Conservation (phyloP, 2,329 filamentous ascomycete genomes). For the Aspergillus tubingensis region DNA sequence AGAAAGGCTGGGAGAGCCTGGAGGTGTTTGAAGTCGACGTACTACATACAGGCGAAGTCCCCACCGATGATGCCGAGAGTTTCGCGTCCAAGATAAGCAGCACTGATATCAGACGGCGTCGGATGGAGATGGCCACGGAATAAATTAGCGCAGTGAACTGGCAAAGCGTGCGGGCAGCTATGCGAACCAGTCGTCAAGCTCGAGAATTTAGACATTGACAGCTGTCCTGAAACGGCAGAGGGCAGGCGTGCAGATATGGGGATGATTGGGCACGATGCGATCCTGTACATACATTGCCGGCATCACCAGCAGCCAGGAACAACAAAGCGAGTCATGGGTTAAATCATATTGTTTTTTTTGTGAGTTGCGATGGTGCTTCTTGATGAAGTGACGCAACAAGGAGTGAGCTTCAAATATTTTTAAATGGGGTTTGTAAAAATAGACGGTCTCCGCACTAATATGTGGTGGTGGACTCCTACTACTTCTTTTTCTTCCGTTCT, state of each 20-base stretch:
- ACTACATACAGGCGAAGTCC: conserved; percentile 66
- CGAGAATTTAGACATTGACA: neutral
- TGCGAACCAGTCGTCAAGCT: conserved; percentile 1
- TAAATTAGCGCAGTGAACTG: conserved; percentile 14
- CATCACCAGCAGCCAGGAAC: neutral
- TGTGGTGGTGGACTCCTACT: neutral
- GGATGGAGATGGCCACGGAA: conserved; percentile 41
- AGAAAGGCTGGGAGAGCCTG: conserved; percentile 73
- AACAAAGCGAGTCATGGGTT: neutral
- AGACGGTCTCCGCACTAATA: neutral
- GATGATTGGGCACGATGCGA: conserved; percentile 1
- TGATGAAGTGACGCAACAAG: neutral
- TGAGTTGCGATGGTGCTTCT: neutral
- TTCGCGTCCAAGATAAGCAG: conserved; percentile 90
- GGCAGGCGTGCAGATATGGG: neutral
- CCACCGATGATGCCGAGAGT: conserved; percentile 53
- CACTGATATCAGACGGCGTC: conserved; percentile 71
- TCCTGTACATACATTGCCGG: conserved; percentile 4
- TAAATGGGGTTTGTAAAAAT: conserved; percentile 1
- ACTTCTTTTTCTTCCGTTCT: neutral
- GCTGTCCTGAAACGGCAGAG: conserved; percentile 2
- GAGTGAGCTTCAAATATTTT: neutral
- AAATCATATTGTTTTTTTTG: neutral
- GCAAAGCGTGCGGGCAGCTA: conserved; percentile 5
- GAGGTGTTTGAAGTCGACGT: conserved; percentile 89